Evolutionary conservation across 306 rosid genomes (phyloP).

Genomic region (Rosa multiflora): DNA sequence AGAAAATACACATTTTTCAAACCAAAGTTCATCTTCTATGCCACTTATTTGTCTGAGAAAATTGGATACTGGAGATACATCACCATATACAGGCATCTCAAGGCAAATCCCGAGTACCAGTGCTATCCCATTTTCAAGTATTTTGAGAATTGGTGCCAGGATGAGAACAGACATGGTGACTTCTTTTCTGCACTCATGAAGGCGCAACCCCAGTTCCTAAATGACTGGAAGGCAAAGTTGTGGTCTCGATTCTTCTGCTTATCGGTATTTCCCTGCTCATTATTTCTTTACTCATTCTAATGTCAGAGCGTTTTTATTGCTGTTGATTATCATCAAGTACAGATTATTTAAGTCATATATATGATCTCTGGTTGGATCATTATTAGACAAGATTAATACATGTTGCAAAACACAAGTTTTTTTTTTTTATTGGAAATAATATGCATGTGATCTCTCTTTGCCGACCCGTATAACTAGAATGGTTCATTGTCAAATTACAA

Average conservation of each 20-base stretch:
- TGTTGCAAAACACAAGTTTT: neutral
- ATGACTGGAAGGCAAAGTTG: constrained; percentile 98
- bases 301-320: neutral
- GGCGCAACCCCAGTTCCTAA: constrained; percentile 98
- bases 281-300: neutral
- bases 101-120: constrained; percentile 81
- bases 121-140: constrained; percentile 95
- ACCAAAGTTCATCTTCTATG: constrained; percentile 97
- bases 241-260: constrained; percentile 97
- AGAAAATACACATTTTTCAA: constrained; percentile 96
- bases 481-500: neutral
- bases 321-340: neutral
- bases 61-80: constrained; percentile 99
- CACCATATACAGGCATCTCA: constrained; percentile 96
- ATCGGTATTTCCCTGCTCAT: constrained; percentile 46
- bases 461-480: neutral
- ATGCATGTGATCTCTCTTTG: neutral
- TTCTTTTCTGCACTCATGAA: constrained; percentile 98
- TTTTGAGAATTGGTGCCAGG: constrained; percentile 99
- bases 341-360: neutral
- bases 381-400: neutral
- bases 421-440: neutral
- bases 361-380: neutral
- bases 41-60: constrained; percentile 95
- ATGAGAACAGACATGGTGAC: constrained; percentile 97